Percentiles rank a stretch among this genome's conserved stretches.
These are phyloP conservation scores for Zygotorulaspora danielsina DNA, from an alignment of 805 yeast species.

Conservation along the genomic window DNA sequence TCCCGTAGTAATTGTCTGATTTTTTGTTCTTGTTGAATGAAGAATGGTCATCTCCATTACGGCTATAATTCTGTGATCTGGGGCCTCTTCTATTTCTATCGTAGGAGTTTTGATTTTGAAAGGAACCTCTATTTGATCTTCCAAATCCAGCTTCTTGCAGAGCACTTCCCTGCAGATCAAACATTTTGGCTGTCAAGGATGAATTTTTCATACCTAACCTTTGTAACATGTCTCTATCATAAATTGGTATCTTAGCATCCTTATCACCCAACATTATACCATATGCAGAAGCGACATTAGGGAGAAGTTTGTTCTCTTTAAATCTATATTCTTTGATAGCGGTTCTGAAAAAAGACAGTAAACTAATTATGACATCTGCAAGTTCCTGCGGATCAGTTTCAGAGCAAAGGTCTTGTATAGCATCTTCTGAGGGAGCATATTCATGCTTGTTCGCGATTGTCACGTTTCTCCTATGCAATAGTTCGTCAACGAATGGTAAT, in stretches of 20 bases:
- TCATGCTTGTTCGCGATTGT: slow-evolving; percentile 43
- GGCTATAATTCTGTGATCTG: neutral
- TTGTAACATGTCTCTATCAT: slow-evolving; percentile 17
- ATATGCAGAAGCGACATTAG: slow-evolving; percentile 25
- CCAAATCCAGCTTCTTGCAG: neutral
- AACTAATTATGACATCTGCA: slow-evolving; percentile 33
- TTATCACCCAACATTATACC: slow-evolving; percentile 27
- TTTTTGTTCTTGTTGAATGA: slow-evolving; percentile 4
- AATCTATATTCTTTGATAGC: slow-evolving; percentile 34
- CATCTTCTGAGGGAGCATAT: slow-evolving; percentile 38
- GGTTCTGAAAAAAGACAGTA: slow-evolving; percentile 39
- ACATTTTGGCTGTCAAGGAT: slow-evolving; percentile 22
- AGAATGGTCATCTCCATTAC: slow-evolving; percentile 3
- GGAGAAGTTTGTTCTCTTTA: slow-evolving; percentile 20
- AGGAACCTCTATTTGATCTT: neutral
- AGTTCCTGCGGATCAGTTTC: slow-evolving; percentile 27
- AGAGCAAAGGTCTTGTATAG: slow-evolving; percentile 27
- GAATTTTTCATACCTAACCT: slow-evolving; percentile 26
- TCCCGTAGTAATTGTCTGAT: slow-evolving; percentile 9
- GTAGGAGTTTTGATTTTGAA: slow-evolving; percentile 2
- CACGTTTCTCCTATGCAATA: slow-evolving; percentile 51
- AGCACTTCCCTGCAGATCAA: slow-evolving; percentile 18
- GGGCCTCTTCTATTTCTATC: slow-evolving; percentile 6
- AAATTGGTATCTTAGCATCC: slow-evolving; percentile 21
- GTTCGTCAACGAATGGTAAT: slow-evolving; percentile 46